Evolutionary conservation across 2,329 filamentous ascomycete species (phyloP), one percentile per base, ranked within the genome.

Genomic region (Amylocarpus encephaloides): DNA sequence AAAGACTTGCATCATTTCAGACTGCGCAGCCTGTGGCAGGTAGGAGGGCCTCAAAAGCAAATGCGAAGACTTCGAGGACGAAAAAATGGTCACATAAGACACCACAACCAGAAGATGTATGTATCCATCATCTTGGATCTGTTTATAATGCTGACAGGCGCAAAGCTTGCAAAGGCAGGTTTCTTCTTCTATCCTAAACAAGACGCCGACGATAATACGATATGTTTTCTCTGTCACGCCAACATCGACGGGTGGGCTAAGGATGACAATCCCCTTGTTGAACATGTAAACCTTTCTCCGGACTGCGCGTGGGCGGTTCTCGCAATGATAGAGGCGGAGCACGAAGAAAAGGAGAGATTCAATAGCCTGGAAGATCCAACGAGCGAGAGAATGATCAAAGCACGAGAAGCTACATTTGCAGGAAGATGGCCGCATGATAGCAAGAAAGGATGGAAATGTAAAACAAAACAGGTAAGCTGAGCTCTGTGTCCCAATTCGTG

Each of bases 231-330:
- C 34, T 98, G 93, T 71, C 74, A 82, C 55, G 86, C 88, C 66
- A 81, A 84, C 49, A 77, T 98, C 11, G 90, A 94, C 66, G 91
- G 90, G 52, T 98, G 93, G 93, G 92, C 97, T 62, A 77, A 84
- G 35, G 82, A 83, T 18, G 93, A 98, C 65, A 80, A 89, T 53
- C 88, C 93, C 0, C 73, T 94, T 4, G 76, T 77, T 44, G 93
- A 98, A 66, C 93, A 98, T 68, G 67, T 95, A 29, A 88, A 83
- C 58, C 88, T 95, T 65, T 86, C 88, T 2, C 78, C 82, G 1
- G 75, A 83, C 35, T 98, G 93, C 64, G 89, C 88, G 13, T 97
- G 91, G 86, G 93, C 93, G 0, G 79, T 93, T 49, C 83, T 81
- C 63, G 73, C 75, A 60, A 75, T 77, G 53, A 79, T 81, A 51